Percentiles rank a stretch among this genome's conserved stretches.
These are phyloP conservation scores for Solanum tarijense DNA, from an alignment of 257 asterid genomes.

Conservation along the genomic window DNA sequence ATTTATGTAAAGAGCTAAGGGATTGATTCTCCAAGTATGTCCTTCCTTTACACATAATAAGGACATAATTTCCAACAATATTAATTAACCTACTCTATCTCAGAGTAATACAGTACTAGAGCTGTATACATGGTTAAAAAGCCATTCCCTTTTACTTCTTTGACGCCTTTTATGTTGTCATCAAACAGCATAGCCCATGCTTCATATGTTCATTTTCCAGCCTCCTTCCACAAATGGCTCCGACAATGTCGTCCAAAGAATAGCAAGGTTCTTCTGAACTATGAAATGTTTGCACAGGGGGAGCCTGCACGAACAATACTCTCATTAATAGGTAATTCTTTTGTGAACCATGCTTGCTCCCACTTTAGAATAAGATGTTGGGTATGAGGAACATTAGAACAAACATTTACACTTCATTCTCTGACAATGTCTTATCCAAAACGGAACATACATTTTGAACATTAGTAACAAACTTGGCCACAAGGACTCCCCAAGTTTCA, in stretches of 20 bases:
- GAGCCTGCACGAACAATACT: background rate
- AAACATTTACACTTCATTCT: background rate
- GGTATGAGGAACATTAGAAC: background rate
- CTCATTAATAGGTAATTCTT: background rate
- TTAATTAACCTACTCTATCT: background rate
- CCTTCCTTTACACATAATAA: background rate
- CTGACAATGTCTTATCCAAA: conserved; percentile 17
- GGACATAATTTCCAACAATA: background rate
- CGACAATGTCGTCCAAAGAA: background rate
- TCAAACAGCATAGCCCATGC: background rate
- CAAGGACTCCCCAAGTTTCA: conserved; percentile 31
- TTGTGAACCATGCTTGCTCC: background rate
- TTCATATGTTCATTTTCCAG: background rate
- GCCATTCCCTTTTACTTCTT: background rate
- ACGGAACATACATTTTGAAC: background rate
- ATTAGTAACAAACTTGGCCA: conserved; percentile 19
- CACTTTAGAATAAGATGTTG: background rate
- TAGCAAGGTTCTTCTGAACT: background rate
- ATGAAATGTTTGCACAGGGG: background rate
- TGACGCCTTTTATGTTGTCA: background rate
- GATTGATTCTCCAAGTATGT: background rate
- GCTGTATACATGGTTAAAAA: background rate
- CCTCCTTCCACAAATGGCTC: background rate
- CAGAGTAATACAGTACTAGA: background rate
- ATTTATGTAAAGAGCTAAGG: background rate